Base-by-base conservation (phyloP, 768 basidiomycete species). In the Mycena amicta region DNA sequence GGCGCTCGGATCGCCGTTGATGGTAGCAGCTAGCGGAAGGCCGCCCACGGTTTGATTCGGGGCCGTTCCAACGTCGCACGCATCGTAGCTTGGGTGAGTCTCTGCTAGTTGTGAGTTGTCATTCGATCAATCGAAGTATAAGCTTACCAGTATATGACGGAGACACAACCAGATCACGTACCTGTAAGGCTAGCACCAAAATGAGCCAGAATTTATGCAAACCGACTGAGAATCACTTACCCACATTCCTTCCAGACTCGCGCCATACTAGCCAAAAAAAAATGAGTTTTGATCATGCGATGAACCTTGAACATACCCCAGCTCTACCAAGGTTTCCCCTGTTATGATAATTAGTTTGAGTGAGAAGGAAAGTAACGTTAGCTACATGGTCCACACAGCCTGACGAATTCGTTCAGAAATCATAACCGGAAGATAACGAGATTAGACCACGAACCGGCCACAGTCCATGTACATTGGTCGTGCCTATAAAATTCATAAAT, bases 51-150 rank as follows among this genome's bases (percentile, higher is more conserved):
- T 89, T 72, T 98, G 95, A 71, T 98, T 98, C 6, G 82, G 72
- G 18, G 84, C 79, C 1, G 95, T 95, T n/a, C 96, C 96, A n/a
- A 95, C 85, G 69, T 98, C 95, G 66, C 96, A 97, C 12, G 81
- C 75, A 64, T 92, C 89, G 61, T 92, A 92, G 33, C 33, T 37
- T 8, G 33, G 18, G n/a, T n/a, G n/a, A n/a, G n/a, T n/a, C n/a
- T n/a, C n/a, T n/a, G n/a, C n/a, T n/a, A n/a, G n/a, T n/a, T n/a
- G n/a, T n/a, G n/a, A n/a, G n/a, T n/a, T n/a, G n/a, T n/a, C n/a
- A n/a, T n/a, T n/a, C n/a, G n/a, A n/a, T n/a, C n/a, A n/a, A n/a
- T n/a, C n/a, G n/a, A n/a, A n/a, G n/a, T n/a, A n/a, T n/a, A n/a
- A n/a, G n/a, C n/a, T n/a, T n/a, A n/a, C n/a, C n/a, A n/a, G n/a